Base-by-base conservation (phyloP, 1,284 basidiomycete species). In the Gomphus sp. region DNA sequence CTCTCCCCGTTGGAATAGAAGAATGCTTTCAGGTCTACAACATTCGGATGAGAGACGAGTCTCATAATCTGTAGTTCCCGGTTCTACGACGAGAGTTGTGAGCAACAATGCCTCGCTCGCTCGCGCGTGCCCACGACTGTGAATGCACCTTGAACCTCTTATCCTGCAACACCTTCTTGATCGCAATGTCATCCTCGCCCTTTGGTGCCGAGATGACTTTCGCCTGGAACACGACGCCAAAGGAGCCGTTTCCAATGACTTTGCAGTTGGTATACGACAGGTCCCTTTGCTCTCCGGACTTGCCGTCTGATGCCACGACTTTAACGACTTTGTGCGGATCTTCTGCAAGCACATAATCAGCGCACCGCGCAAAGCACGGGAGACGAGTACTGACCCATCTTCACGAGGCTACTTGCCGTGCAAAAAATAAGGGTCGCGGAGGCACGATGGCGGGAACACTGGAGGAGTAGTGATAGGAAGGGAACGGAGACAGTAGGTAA, bases 41-140 rank as follows among this genome's bases (percentile, higher is more conserved):
- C 96, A 70, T 99, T 99, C 56, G 97, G 97, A 77, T 99, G 96
- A 65, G 85, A 85, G 56, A 99, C 93, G 57, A 98, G 87, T 68
- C 95, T 85, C 96, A 99, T 99, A 73, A 99, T 99, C 78, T 99
- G 97, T 60, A 99, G 81, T 76, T 99, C 96, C 69, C 96, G 96
- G 78, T 99, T 99, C 96, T 98, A 56, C 57, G 41, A 58, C 59
- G 52, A 55, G 56, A 41, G 43, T 50, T 22, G 33, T 41, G 41
- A 61, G 52, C 41, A 55, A 59, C 52, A 49, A 53, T 34, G 45
- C 28, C 51, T 34, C 39, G 45, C 28, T 43, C 51, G 36, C 28
- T 31, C 28, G 28, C 28, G 28, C 28, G 28, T 5, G 28, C 28
- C 28, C 28, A 31, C 28, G 28, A 31, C 44, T 62, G 68, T 82